Base-by-base conservation (phyloP, 1,284 basidiomycete genomes). In the Phellinidium pouzarii region DNA sequence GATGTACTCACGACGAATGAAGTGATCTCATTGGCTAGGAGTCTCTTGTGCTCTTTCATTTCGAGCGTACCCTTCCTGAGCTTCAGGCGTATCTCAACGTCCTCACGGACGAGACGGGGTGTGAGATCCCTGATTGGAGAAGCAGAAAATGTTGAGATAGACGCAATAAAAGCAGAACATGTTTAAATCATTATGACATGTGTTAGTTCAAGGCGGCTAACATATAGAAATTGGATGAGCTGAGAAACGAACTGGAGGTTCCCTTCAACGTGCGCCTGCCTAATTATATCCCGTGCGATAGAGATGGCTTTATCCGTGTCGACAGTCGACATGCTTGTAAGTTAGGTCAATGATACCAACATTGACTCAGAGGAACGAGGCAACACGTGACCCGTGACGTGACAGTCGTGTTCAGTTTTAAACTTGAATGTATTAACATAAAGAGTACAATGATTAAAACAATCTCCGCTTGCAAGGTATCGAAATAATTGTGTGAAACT, bases 21-120 rank as follows among this genome's bases (percentile, higher is more conserved):
- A 23, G 61, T 60, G 11, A 76, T 71, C 3, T 69, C 67, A 2
- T 59, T 56, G 54, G 74, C 78, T 34, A 84, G 63, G 4, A 67
- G 61, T 19, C 60, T 53, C 58, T 73, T 81, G 63, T 73, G 74
- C 46, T 69, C 63, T n/a, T 63, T 61, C n/a, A 50, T 60, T 27
- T 74, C 68, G 31, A 83, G 63, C 3, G 64, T 60, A 1, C 72
- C 73, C 12, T 62, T 55, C 6, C 70, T 64, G n/a, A 83, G 59
- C 8, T 58, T 57, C 45, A 79, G 65, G 9, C 65, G 57, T 12
- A 64, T 55, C 61, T 80, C 79, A 2, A 80, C 53, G n/a, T 66
- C 59, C 48, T 64, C 62, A 14, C 78, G 73, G 27, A 80, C 69
- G 20, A 71, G 68, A n/a, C 73, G 73, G 31, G 70, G 68, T 1